Evolutionary conservation across 306 rosid genomes (phyloP), one percentile per base, ranked within the genome.

Genomic region (Psophocarpus tetragonolobus): DNA sequence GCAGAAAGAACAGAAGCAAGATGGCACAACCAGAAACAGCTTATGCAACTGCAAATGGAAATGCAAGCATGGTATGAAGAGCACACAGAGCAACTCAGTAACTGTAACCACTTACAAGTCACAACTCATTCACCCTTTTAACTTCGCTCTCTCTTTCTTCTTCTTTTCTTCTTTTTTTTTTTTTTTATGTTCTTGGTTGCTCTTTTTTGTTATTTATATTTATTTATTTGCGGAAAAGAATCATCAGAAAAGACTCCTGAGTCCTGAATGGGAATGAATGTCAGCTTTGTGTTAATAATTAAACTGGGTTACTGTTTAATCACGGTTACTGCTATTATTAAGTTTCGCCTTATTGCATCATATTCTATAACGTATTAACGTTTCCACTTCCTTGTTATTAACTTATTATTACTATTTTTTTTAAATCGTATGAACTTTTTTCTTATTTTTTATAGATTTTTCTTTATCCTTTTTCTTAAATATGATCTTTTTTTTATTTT

Each of bases 1-100:
- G 33, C 73, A 73, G 63, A 42, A n/a, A 15, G 51, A 44, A 63
- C 29, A 42, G 47, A 67, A 38, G 6, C 24, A 66, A 77, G 64
- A 23, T 24, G 44, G 60, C 45, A 68, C 64, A 74, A 79, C 58
- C 68, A 83, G 23, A 71, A 85, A 88, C 75, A 72, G 80, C 88
- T 65, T 18, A 18, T 27, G 69, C 20, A 57, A 56, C 21, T 54
- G 66, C 23, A 21, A 73, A 26, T 56, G 75, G 11, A 26, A 73
- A 73, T 38, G 78, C 13, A 74, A 24, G 58, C 13, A 27, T 5
- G 57, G 57, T 39, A 39, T 35, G 30, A 58, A 17, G 1, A 65
- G 58, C 14, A 67, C 58, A 35, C 38, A 35, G 10, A 39, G 67
- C 54, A 5, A 39, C 42, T 35, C 1, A 35, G 73, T 24, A 61